Evolutionary conservation across 2,329 filamentous ascomycete genomes (phyloP).

Genomic region (Achaetomium macrosporum): DNA sequence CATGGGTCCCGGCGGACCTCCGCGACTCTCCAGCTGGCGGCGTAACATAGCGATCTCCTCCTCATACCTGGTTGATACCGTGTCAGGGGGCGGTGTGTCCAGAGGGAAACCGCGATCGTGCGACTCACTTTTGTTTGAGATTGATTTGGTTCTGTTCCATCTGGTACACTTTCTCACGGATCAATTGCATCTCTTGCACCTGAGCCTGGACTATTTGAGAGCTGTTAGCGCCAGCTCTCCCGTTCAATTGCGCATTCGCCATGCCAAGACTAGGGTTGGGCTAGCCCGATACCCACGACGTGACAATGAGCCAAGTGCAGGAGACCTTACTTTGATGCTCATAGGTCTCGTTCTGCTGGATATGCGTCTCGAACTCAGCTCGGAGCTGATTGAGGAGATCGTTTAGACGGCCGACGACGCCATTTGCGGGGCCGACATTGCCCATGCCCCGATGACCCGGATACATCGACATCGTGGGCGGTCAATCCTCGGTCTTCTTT

Average conservation of each 20-base stretch:
- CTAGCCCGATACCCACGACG: background rate
- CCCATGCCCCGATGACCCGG: constrained; percentile 79
- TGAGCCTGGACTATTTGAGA: constrained; percentile 64
- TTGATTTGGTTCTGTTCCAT: constrained; percentile 85
- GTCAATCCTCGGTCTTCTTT: background rate
- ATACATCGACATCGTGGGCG: constrained; percentile 67
- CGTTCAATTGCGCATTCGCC: background rate
- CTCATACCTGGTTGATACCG: constrained; percentile 64
- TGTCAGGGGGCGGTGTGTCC: constrained; percentile 15
- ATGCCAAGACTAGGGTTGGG: constrained; percentile 1
- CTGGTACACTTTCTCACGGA: constrained; percentile 86
- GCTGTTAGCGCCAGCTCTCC: constrained; percentile 11
- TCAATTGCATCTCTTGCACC: constrained; percentile 90
- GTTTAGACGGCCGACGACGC: constrained; percentile 60
- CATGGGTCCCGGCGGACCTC: constrained; percentile 51
- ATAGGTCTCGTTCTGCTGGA: constrained; percentile 75
- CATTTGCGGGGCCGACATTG: constrained; percentile 52
- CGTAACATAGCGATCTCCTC: constrained; percentile 81
- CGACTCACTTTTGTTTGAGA: constrained; percentile 81
- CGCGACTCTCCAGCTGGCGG: constrained; percentile 73
- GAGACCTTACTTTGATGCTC: constrained; percentile 81
- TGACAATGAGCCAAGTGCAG: background rate
- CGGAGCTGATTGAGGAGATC: constrained; percentile 90
- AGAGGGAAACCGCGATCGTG: background rate
- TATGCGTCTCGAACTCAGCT: constrained; percentile 82